phyloP scores from a whole-genome alignment of 2,329 filamentous ascomycete species.

The Alternaria incomplexa region DNA sequence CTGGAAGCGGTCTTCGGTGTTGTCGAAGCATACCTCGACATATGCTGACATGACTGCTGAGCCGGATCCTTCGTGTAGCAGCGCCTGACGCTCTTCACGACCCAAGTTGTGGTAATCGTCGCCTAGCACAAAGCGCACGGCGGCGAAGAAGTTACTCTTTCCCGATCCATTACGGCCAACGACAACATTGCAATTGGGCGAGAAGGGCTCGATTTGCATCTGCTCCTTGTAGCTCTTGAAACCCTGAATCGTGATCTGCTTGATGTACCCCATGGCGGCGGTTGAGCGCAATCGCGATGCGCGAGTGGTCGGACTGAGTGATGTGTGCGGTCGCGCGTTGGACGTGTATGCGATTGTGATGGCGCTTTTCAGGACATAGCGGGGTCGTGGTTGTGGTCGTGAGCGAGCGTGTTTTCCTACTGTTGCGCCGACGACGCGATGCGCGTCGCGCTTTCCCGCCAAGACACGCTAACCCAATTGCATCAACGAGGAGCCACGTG shows the following conservation, averaged over 20 bases:
- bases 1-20: conserved; percentile 92
- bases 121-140: conserved; percentile 96
- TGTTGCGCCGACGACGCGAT: conserved; percentile 28
- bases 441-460: conserved; percentile 31
- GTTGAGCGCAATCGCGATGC: conserved; percentile 8
- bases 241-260: conserved; percentile 99
- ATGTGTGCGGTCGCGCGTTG: neutral
- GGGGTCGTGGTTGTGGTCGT: conserved; percentile 13
- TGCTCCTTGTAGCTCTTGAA: conserved; percentile 99
- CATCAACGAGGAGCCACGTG: neutral
- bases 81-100: conserved; percentile 90
- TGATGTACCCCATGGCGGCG: conserved; percentile 72
- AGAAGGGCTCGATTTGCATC: conserved; percentile 97
- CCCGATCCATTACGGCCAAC: conserved; percentile 98
- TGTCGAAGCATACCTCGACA: conserved; percentile 98
- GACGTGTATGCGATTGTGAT: conserved; percentile 16
- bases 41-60: conserved; percentile 99
- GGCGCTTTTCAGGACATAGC: conserved; percentile 25
- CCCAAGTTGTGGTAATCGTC: conserved; percentile 97
- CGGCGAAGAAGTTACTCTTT: conserved; percentile 99
- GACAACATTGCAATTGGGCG: conserved; percentile 95
- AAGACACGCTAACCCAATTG: conserved; percentile 5
- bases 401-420: conserved; percentile 10
- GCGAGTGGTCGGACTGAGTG: neutral
- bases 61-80: conserved; percentile 97